These are phyloP conservation scores for Pythium aquatile DNA, from an alignment of 352 stramenopile species.

Conservation along the genomic window DNA sequence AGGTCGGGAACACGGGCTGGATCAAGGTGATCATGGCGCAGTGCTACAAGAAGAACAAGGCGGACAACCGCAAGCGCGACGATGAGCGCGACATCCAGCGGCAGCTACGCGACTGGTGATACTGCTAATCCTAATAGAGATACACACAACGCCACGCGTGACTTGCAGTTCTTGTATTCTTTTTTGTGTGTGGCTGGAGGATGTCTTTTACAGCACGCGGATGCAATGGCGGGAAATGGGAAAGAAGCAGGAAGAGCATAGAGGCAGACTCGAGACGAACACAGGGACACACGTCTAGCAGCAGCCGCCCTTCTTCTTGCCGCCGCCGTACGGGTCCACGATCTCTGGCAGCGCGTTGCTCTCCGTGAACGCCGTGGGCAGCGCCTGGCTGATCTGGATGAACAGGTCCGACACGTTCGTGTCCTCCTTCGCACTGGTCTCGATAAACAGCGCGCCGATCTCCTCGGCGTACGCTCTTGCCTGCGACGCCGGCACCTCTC, in stretches of 20 bases:
- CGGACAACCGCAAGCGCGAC: conserved; percentile 75
- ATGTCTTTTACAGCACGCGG: conserved; percentile 10
- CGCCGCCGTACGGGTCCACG: conserved; percentile 78
- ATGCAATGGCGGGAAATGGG: not conserved
- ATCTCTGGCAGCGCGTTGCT: conserved; percentile 85
- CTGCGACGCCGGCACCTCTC: conserved; percentile 85
- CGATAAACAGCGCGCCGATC: conserved; percentile 91
- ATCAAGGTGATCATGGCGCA: conserved; percentile 82
- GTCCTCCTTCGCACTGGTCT: conserved; percentile 94
- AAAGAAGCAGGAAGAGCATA: conserved; percentile 1
- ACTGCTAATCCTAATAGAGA: not conserved
- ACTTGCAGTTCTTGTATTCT: conserved; percentile 5
- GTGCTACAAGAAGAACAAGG: conserved; percentile 60
- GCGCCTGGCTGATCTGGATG: conserved; percentile 85
- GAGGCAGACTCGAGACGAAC: not conserved
- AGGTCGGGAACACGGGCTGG: conserved; percentile 77
- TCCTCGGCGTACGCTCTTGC: conserved; percentile 91
- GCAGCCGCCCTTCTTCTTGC: conserved; percentile 81
- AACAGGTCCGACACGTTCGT: conserved; percentile 94
- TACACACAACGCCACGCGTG: not conserved
- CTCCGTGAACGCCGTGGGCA: conserved; percentile 66
- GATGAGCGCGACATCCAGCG: conserved; percentile 74
- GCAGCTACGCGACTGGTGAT: conserved; percentile 70
- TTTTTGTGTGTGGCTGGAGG: not conserved
- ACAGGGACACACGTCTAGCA: conserved; percentile 68